Evolutionary conservation across 495 filamentous ascomycete species (phyloP), one percentile per base, ranked within the genome.

Genomic region (Aspergillus ostianus): DNA sequence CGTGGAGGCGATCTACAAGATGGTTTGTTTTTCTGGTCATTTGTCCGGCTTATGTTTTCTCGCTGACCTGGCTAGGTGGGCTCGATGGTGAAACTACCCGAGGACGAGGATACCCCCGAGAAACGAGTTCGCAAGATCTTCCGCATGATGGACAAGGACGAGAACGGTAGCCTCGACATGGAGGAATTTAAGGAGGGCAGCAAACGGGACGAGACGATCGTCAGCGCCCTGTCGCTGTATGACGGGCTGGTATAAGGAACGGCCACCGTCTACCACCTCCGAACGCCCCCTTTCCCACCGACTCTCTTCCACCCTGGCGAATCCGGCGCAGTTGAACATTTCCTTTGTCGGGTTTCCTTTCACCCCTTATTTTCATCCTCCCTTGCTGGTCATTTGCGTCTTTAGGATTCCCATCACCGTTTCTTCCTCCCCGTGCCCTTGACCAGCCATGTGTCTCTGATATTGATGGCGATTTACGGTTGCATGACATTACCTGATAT

Each of bases 81-180:
- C 59, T 96, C 92, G 12, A 98, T 98, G 94, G 94, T 98, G 70
- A 98, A 98, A 74, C 83, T 98, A 27, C 95, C 95, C 45, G 91
- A 96, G 73, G 94, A 98, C 75, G 94, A 98, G 77, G 93, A 98
- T 76, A 98, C 94, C 55, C 94, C 94, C 20, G 92, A 98, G 79
- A 98, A 98, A 81, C 90, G 95, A 51, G 94, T 98, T 27, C 85
- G 82, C 70, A 98, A 98, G 80, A 98, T 98, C 73, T 98, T 98
- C 80, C 86, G 90, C 66, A 97, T 98, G 94, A 98, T 98, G 94
- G 94, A 98, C 79, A 98, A 98, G 80, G 94, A 98, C 70, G 93
- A 98, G 80, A 97, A 98, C 68, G 89, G 93, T 59, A 91, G 87
- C 70, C 77, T 96, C 54, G 88, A 94, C 74, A 90, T 97, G 83